These are phyloP conservation scores for Aegilops bicornis DNA, from an alignment of 176 grass and related monocot species.

Conservation along the genomic window DNA sequence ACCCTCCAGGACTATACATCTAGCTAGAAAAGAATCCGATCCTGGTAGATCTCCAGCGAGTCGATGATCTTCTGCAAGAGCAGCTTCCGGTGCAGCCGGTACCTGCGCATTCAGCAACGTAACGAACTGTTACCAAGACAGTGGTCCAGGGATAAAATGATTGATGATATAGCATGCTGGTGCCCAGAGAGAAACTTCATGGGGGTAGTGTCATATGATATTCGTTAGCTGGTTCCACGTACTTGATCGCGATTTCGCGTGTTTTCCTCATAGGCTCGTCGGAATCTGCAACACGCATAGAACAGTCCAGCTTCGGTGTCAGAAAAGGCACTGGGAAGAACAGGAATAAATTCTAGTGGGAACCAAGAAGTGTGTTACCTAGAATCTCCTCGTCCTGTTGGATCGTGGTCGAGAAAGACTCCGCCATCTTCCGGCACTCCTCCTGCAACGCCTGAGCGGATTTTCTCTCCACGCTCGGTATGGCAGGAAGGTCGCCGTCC, in stretches of 20 bases:
- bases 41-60: slow-evolving; percentile 75
- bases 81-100: slow-evolving; percentile 79
- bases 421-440: slow-evolving; percentile 69
- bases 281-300: slow-evolving; percentile 51
- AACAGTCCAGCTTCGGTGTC: neutral
- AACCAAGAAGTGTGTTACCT: slow-evolving; percentile 34
- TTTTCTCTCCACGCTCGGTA: slow-evolving; percentile 83
- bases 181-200: neutral
- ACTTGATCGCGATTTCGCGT: slow-evolving; percentile 75
- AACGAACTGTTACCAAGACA: too few species aligned
- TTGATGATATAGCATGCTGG: too few species aligned
- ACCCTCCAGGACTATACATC: too few species aligned
- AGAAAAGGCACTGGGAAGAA: neutral
- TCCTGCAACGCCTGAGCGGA: slow-evolving; percentile 67
- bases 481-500: slow-evolving; percentile 70
- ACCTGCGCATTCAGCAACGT: slow-evolving; percentile 31
- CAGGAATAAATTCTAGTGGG: neutral
- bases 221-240: neutral
- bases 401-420: slow-evolving; percentile 69
- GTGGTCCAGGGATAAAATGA: too few species aligned
- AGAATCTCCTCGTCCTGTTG: slow-evolving; percentile 69
- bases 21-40: slow-evolving; percentile 72
- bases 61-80: slow-evolving; percentile 77
- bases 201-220: neutral
- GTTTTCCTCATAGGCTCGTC: slow-evolving; percentile 65